Evolutionary conservation across 371 early-diverging fungal species (phyloP).

Genomic region (Mucor irregularis): DNA sequence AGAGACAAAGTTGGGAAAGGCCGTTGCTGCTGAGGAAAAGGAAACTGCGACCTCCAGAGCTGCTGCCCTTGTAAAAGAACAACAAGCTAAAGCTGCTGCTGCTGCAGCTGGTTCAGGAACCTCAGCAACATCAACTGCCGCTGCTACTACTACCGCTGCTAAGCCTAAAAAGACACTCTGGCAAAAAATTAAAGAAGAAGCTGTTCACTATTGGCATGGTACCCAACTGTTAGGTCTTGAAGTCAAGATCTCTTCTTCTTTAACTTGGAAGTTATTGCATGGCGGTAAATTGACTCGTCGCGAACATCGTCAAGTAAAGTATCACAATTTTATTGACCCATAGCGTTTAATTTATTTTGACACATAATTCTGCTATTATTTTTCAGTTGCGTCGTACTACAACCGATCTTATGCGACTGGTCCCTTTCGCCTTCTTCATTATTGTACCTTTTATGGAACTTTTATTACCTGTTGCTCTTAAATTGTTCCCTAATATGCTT

Average conservation of each 20-base stretch:
- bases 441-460: constrained; percentile 96
- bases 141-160: constrained; percentile 22
- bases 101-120: constrained; percentile 1
- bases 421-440: constrained; percentile 92
- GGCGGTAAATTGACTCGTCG: constrained; percentile 86
- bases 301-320: constrained; percentile 82
- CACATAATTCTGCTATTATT: not conserved
- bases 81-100: constrained; percentile 22
- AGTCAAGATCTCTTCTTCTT: constrained; percentile 81
- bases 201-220: constrained; percentile 94
- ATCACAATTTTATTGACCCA: not conserved
- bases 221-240: constrained; percentile 91
- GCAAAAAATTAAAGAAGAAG: constrained; percentile 88
- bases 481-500: constrained; percentile 96
- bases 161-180: constrained; percentile 71
- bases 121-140: not conserved
- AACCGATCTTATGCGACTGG: constrained; percentile 83
- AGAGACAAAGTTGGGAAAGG: constrained; percentile 12
- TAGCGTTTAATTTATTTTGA: not conserved
- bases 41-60: constrained; percentile 48
- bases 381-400: constrained; percentile 80
- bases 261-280: constrained; percentile 73
- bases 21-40: constrained; percentile 27
- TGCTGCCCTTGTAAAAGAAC: constrained; percentile 44
- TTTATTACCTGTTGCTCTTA: constrained; percentile 86